Conservation (phyloP, 1,284 basidiomycete genomes). For the Tranzscheliella williamsii region DNA sequence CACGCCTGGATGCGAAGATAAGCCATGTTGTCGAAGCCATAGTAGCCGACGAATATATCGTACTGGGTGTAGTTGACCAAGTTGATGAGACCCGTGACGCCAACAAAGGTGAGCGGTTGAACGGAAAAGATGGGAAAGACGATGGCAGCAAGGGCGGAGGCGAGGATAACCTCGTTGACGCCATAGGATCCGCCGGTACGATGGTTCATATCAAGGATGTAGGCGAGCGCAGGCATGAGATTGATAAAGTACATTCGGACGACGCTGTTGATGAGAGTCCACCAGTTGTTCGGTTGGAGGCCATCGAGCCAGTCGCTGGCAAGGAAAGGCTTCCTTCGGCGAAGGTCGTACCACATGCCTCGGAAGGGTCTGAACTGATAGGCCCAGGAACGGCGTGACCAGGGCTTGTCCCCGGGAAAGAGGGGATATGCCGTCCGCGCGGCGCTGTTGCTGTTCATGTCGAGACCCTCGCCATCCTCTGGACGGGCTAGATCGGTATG, state of each 20-base stretch:
- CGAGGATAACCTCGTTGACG: constrained; percentile 74
- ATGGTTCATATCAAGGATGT: constrained; percentile 88
- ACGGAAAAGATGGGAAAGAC: constrained; percentile 87
- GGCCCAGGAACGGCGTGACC: constrained; percentile 53
- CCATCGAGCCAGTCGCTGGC: constrained; percentile 50
- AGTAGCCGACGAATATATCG: constrained; percentile 54
- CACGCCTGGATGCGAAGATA: constrained; percentile 65
- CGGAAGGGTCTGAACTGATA: constrained; percentile 65
- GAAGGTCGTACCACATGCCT: constrained; percentile 80
- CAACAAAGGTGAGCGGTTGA: constrained; percentile 89
- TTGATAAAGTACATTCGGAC: constrained; percentile 60
- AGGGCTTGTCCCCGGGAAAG: constrained; percentile 46
- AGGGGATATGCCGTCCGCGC: constrained; percentile 17
- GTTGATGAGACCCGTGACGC: constrained; percentile 76
- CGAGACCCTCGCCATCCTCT: no score
- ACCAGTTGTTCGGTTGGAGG: constrained; percentile 42
- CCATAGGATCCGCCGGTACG: constrained; percentile 83
- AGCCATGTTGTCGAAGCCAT: constrained; percentile 43
- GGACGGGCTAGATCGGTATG: no score
- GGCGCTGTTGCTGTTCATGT: constrained; percentile 1
- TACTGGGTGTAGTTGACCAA: constrained; percentile 59
- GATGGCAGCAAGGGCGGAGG: constrained; percentile 74
- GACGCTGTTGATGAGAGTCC: constrained; percentile 41
- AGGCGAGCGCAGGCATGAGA: constrained; percentile 86
- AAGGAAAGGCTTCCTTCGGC: constrained; percentile 74